Evolutionary conservation across 2,329 filamentous ascomycete genomes (phyloP).

Genomic region (Tolypocladium paradoxum): DNA sequence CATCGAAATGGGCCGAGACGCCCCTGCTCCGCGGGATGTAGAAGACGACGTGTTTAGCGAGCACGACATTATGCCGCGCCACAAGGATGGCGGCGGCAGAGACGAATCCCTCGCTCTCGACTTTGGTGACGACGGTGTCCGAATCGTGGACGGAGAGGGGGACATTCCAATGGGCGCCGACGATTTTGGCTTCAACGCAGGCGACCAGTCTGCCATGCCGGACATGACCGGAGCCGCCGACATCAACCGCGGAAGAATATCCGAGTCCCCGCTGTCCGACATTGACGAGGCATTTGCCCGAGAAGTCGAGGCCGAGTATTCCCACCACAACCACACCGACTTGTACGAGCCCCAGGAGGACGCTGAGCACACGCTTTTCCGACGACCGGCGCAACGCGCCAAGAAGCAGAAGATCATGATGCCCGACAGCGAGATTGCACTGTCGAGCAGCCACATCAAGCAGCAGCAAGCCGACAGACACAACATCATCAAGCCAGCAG

Average conservation of each 20-base stretch:
- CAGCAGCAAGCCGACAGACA: constrained; percentile 77
- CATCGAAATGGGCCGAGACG: constrained; percentile 86
- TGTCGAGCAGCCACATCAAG: constrained; percentile 69
- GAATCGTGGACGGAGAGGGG: constrained; percentile 53
- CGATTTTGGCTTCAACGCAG: constrained; percentile 55
- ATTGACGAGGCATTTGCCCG: constrained; percentile 53
- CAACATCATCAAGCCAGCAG: constrained; percentile 72
- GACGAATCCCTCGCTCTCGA: constrained; percentile 45
- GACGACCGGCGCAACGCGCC: constrained; percentile 59
- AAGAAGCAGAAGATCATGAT: constrained; percentile 70
- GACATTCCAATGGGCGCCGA: constrained; percentile 51
- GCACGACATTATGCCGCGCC: constrained; percentile 43
- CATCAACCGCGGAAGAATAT: constrained; percentile 49
- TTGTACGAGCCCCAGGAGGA: constrained; percentile 53
- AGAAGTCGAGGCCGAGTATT: constrained; percentile 49
- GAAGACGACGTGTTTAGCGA: constrained; percentile 64
- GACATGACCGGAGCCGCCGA: constrained; percentile 34
- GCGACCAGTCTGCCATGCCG: constrained; percentile 47
- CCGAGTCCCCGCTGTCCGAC: constrained; percentile 60
- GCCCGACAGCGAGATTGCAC: constrained; percentile 70
- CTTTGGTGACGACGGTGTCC: constrained; percentile 42
- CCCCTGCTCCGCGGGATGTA: constrained; percentile 52
- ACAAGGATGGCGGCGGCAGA: constrained; percentile 45
- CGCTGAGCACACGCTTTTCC: constrained; percentile 46
- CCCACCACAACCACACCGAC: constrained; percentile 41